Conservation (phyloP, 2,329 filamentous ascomycete genomes). For the Pseudofabraea citricarpa region DNA sequence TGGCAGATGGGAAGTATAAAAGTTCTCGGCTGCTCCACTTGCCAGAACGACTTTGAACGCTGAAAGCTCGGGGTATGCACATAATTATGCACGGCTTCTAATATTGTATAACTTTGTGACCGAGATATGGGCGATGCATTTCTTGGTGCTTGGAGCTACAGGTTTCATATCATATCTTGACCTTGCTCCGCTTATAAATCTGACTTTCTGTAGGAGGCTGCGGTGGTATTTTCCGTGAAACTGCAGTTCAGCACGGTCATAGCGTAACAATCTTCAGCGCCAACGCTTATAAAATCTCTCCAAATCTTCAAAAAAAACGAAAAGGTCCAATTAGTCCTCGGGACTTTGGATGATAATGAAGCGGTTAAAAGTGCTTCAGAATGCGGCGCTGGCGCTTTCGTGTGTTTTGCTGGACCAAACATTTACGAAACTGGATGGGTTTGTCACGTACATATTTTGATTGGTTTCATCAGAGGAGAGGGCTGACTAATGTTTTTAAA, state of each 20-base stretch:
- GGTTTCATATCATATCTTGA: background rate
- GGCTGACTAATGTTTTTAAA: background rate
- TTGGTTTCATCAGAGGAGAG: too few species aligned
- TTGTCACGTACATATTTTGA: background rate
- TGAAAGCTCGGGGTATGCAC: too few species aligned
- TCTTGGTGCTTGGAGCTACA: background rate
- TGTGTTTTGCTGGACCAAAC: background rate
- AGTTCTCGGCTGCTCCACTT: too few species aligned
- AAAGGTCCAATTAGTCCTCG: background rate
- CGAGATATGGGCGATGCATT: too few species aligned
- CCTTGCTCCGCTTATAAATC: background rate
- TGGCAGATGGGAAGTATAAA: too few species aligned
- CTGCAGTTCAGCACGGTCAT: background rate
- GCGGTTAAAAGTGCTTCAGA: background rate
- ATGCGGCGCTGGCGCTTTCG: background rate
- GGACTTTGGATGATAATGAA: background rate
- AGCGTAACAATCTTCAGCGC: background rate
- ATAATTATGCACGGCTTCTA: too few species aligned
- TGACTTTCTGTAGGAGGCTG: background rate
- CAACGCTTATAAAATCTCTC: background rate
- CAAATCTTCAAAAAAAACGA: background rate
- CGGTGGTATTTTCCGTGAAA: background rate
- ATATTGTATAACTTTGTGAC: too few species aligned
- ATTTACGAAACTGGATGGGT: background rate
- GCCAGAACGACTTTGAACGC: too few species aligned